Conservation (phyloP, 2,329 filamentous ascomycete species). For the Ilyonectria sp. region DNA sequence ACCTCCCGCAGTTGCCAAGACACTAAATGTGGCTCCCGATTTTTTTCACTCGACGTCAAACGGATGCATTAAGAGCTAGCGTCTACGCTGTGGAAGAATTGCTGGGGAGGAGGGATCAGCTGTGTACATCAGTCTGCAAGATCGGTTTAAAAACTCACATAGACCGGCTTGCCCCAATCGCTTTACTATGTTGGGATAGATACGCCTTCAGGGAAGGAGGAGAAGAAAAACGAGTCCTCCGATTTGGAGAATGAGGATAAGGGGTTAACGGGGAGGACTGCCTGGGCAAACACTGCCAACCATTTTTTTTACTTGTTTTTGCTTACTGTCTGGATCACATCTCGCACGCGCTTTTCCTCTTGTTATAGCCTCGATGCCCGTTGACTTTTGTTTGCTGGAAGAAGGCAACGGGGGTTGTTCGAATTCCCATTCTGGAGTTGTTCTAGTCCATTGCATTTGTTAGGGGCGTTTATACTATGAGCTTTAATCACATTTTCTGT, state of each 20-base stretch:
- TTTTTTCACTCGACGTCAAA: not conserved
- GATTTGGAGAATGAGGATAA: conserved; percentile 9
- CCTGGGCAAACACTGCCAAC: conserved; percentile 29
- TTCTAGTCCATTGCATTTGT: conserved; percentile 44
- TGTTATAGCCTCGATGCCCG: conserved; percentile 25
- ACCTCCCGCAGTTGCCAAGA: conserved; percentile 45
- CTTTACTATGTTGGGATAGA: conserved; percentile 18
- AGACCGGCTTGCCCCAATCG: conserved; percentile 2
- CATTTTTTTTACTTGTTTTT: conserved; percentile 27
- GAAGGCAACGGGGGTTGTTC: conserved; percentile 36
- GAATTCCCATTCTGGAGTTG: conserved; percentile 41
- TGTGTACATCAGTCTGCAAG: not conserved
- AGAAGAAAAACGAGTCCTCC: conserved; percentile 7
- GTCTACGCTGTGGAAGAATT: not conserved
- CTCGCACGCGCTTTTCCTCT: conserved; percentile 21
- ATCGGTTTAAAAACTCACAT: conserved; percentile 6
- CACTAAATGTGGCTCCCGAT: conserved; percentile 23
- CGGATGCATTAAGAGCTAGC: not conserved
- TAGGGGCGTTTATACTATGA: conserved; percentile 50
- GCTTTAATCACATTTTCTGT: conserved; percentile 47
- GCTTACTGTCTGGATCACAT: conserved; percentile 31
- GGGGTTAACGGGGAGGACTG: conserved; percentile 18
- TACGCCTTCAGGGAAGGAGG: conserved; percentile 2
- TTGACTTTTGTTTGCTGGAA: conserved; percentile 28
- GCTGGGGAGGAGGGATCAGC: not conserved